Evolutionary conservation across 257 asterid species (phyloP).

Genomic region (Rauvolfia tetraphylla): DNA sequence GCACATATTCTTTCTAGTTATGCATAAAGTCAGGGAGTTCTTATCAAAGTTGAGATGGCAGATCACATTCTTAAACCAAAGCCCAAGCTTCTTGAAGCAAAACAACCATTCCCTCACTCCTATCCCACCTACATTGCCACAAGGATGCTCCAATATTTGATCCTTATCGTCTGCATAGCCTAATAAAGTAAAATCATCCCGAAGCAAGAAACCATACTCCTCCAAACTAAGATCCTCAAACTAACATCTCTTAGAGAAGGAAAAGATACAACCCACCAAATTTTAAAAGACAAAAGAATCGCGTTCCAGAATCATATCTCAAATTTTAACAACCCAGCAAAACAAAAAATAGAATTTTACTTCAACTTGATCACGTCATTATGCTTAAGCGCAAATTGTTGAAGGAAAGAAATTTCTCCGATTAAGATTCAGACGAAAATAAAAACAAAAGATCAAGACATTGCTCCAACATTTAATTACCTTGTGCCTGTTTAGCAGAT

Average conservation of each 20-base stretch:
- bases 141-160: not conserved
- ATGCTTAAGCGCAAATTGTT: not conserved
- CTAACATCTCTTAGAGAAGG: not conserved
- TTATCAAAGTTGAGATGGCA: not conserved
- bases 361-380: not conserved
- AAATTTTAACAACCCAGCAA: not conserved
- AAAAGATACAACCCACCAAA: not conserved
- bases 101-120: not conserved
- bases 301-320: not conserved
- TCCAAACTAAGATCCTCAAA: not conserved
- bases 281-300: not conserved
- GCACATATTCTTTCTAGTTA: not conserved
- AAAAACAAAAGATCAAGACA: not conserved
- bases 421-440: not conserved
- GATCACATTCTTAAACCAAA: not conserved
- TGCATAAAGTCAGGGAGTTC: not conserved
- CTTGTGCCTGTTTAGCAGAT: conserved; percentile 82
- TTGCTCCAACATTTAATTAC: conserved; percentile 22
- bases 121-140: not conserved
- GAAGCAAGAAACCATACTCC: not conserved
- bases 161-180: not conserved
- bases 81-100: not conserved
- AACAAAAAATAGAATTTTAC: not conserved
- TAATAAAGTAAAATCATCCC: not conserved
- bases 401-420: not conserved